Percentiles rank a stretch among this genome's conserved stretches.
These are phyloP conservation scores for Athelia psychrophila DNA, from an alignment of 1,284 basidiomycete genomes.

Conservation along the genomic window DNA sequence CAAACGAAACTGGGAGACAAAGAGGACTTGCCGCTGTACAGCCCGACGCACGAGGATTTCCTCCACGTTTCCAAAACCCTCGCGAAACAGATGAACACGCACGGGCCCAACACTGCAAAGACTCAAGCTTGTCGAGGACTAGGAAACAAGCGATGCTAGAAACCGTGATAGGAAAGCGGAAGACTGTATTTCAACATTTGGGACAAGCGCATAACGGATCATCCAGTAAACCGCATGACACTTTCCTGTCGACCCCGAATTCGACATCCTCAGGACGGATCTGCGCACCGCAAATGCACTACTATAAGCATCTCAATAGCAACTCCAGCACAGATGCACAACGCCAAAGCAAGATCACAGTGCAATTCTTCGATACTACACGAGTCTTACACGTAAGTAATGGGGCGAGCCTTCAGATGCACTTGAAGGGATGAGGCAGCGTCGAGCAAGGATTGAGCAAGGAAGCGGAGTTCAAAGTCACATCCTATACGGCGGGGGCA, in stretches of 20 bases:
- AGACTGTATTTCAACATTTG: not conserved
- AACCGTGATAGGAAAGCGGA: not conserved
- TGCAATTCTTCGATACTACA: too few species aligned
- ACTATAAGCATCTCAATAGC: not conserved
- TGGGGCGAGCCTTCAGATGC: too few species aligned
- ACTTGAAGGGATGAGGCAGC: too few species aligned
- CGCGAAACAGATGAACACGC: not conserved
- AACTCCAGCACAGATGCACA: not conserved
- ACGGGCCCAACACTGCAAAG: not conserved
- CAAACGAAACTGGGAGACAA: not conserved
- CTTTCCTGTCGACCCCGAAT: not conserved
- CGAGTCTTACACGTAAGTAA: too few species aligned
- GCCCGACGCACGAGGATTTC: not conserved
- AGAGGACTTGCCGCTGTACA: not conserved
- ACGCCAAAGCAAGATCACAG: not conserved
- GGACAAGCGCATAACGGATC: not conserved
- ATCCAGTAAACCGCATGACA: not conserved
- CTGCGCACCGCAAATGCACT: not conserved
- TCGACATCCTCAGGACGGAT: not conserved
- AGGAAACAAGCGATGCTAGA: not conserved
- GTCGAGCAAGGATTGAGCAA: too few species aligned
- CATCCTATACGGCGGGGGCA: too few species aligned
- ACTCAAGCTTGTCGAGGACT: not conserved
- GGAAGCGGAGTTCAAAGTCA: too few species aligned
- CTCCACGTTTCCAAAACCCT: not conserved